Evolutionary conservation across 495 filamentous ascomycete species (phyloP), one percentile per base, ranked within the genome.

Genomic region (Penicillium riverlandense): DNA sequence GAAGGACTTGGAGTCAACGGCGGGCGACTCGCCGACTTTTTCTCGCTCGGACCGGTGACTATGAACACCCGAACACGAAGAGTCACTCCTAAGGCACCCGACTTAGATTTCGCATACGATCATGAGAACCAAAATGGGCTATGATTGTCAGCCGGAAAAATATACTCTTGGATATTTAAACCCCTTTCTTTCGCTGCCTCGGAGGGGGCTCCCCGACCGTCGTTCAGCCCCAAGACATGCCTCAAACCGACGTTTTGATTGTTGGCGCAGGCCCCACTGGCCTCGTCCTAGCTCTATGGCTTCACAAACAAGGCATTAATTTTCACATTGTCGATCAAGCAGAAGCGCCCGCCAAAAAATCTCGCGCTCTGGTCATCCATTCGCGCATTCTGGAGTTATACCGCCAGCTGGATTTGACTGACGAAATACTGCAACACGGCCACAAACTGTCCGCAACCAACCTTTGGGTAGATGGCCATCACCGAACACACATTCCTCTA

Each of bases 301-400:
- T 72, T 11, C 52, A 59, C 27, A 46, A 40, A 35, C 61, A 65
- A 46, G 61, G 61, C 22, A 33, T 70, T 34, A 55, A 43, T 2
- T 45, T 65, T 28, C 65, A 57, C 35, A 64, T 70, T 32, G 47
- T 69, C 29, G 69, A 74, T 41, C 52, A 62, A 41, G 53, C 50
- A 28, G 43, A 52, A 6, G 45, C 48, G 0, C 55, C 47, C 2
- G 48, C 53, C n/a, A 55, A 48, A 16, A 58, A 62, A 11, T 69
- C 68, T 0, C 63, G 64, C 8, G 67, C 67, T 6, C 48, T 66
- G 0, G 56, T 51, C 34, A 56, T 73, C 8, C 67, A 73, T 43
- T 65, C 67, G 5, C 65, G 69, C 9, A 70, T 66, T 10, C 46
- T 74, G 22, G 69, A 74, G 36, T 39, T 74, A 9, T 70, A 67